Evolutionary conservation across 345 rosid species (phyloP).

Genomic region (Eucalyptus marginata): DNA sequence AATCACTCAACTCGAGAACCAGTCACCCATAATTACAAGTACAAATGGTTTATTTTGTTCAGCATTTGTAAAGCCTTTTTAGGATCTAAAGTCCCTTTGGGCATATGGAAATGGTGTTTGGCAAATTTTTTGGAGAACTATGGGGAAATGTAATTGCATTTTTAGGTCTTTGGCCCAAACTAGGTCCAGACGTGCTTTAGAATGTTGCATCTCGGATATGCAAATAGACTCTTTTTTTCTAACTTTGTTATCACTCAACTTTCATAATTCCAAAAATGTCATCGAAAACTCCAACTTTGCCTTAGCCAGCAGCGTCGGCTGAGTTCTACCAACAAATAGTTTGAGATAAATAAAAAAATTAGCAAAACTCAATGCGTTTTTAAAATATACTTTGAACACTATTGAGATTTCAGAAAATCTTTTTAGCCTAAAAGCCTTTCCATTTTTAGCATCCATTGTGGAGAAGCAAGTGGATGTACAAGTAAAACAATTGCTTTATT

Average conservation of each 20-base stretch:
- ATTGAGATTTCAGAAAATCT: accelerated
- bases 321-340: accelerated
- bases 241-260: background rate
- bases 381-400: too few relatives aligned
- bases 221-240: background rate
- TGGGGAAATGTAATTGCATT: background rate
- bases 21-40: background rate
- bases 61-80: too few relatives aligned
- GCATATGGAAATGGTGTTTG: background rate
- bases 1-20: background rate
- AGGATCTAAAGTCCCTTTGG: background rate
- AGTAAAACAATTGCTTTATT: too few relatives aligned
- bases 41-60: background rate
- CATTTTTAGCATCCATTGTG: background rate
- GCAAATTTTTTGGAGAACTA: background rate
- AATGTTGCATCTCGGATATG: background rate
- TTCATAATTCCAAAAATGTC: background rate
- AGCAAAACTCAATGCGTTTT: background rate
- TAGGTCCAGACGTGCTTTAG: background rate
- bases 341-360: too few relatives aligned
- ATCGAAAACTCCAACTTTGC: accelerated
- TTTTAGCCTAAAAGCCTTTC: too few relatives aligned
- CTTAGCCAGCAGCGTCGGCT: accelerated
- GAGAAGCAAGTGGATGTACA: too few relatives aligned
- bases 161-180: background rate